Percentiles rank a stretch among this genome's conserved stretches.
Conservation (phyloP, 495 filamentous ascomycete genomes). For the Clohesyomyces aquaticus region DNA sequence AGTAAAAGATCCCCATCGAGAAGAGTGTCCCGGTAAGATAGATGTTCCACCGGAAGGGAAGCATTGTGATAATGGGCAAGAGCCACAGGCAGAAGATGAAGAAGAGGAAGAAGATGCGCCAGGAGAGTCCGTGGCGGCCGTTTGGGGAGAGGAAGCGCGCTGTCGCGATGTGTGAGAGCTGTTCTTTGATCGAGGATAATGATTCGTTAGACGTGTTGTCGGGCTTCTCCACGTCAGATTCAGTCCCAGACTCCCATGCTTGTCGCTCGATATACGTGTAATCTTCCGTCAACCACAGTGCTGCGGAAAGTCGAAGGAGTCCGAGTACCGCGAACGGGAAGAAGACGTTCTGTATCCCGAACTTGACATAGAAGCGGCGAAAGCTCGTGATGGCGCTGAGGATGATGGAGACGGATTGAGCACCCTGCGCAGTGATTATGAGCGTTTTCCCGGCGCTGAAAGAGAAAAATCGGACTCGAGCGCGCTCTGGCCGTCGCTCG, state of each 20-base stretch:
- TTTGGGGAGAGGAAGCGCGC: background rate
- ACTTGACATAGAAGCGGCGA: constrained; percentile 1
- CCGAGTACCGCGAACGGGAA: constrained; percentile 17
- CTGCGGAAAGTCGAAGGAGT: constrained; percentile 2
- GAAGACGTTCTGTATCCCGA: constrained; percentile 13
- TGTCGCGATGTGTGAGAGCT: background rate
- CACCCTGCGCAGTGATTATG: constrained; percentile 12
- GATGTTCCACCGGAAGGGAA: constrained; percentile 9
- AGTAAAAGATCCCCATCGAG: constrained; percentile 11
- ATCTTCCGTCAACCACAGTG: constrained; percentile 19
- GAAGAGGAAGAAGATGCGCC: constrained; percentile 11
- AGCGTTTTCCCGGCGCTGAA: constrained; percentile 7
- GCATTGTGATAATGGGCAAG: constrained; percentile 6
- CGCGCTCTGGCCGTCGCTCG: background rate
- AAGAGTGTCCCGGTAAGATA: constrained; percentile 11
- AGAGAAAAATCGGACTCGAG: background rate
- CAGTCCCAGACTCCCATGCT: background rate
- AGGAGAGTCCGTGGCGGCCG: background rate
- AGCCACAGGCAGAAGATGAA: constrained; percentile 12
- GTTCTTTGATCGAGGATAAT: background rate
- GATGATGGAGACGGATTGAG: constrained; percentile 5
- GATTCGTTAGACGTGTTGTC: background rate
- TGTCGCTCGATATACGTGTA: constrained; percentile 8
- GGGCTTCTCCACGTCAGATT: background rate
- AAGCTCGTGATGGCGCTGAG: constrained; percentile 11